phyloP scores from a whole-genome alignment of 495 filamentous ascomycete species.

The Saxophila tyrrhenica region DNA sequence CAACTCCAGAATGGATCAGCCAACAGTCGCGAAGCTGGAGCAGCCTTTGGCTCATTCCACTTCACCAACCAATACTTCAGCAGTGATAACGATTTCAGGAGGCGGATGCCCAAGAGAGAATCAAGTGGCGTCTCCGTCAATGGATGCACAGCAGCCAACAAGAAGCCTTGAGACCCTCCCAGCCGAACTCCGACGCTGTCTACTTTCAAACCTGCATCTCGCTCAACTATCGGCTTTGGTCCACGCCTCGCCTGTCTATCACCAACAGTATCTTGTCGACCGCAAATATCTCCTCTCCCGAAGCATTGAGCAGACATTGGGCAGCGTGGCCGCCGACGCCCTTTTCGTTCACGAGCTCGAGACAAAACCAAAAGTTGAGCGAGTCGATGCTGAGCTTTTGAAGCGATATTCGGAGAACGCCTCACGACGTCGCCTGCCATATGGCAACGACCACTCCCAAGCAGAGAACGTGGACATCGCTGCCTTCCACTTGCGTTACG shows the following conservation, averaged over 20 bases:
- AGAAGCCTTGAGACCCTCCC: not conserved
- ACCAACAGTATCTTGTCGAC: not conserved
- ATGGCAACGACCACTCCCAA: not conserved
- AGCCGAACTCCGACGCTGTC: not conserved
- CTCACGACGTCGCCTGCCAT: not conserved
- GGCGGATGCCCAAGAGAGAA: too few species aligned
- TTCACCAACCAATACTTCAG: too few species aligned
- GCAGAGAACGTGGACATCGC: not conserved
- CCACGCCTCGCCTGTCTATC: not conserved
- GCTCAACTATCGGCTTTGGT: not conserved
- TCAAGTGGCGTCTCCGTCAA: too few species aligned
- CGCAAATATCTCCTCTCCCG: not conserved
- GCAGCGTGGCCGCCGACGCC: not conserved
- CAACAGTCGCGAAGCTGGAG: too few species aligned
- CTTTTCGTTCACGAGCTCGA: not conserved
- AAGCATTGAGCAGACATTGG: not conserved
- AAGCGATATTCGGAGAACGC: not conserved
- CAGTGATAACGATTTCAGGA: too few species aligned
- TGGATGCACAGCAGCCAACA: not conserved
- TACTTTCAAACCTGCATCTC: not conserved
- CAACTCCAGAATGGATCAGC: too few species aligned
- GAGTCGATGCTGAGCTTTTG: not conserved
- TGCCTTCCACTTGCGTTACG: not conserved
- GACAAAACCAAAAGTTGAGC: not conserved
- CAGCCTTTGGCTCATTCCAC: too few species aligned